Percentiles rank a stretch among this genome's conserved stretches.
Conservation (phyloP, 768 basidiomycete species). For the Dacryopinax primogenitus region DNA sequence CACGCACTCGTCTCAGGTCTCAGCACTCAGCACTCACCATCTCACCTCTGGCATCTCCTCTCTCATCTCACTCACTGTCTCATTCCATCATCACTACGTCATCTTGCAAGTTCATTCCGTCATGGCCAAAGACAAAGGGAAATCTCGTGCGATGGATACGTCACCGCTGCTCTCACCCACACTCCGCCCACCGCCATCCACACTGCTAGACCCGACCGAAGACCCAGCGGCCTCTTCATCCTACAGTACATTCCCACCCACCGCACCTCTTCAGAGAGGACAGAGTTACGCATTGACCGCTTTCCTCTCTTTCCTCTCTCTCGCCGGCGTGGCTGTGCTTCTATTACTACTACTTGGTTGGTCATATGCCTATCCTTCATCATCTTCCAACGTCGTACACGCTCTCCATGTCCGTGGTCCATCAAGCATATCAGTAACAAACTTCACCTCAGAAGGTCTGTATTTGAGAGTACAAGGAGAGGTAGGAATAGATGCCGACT, state of each 20-base stretch:
- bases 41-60: too few species aligned
- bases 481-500: constrained; percentile 33
- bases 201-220: background rate
- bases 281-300: background rate
- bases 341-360: constrained; percentile 36
- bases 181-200: constrained; percentile 25
- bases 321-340: constrained; percentile 48
- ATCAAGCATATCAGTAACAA: constrained; percentile 47
- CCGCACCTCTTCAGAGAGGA: background rate
- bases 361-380: constrained; percentile 38
- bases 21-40: too few species aligned
- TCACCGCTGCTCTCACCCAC: constrained; percentile 43
- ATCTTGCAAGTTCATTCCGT: too few species aligned
- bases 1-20: too few species aligned
- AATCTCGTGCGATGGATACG: constrained; percentile 41
- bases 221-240: background rate
- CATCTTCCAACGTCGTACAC: constrained; percentile 45
- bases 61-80: background rate
- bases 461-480: constrained; percentile 49
- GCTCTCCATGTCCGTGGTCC: constrained; percentile 49
- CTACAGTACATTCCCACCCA: background rate
- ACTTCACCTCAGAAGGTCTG: constrained; percentile 45
- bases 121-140: constrained; percentile 43
- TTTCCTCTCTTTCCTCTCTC: constrained; percentile 23
- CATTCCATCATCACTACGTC: too few species aligned